Conservation (phyloP, 176 grass and related monocot genomes). For the Carex cristatella region DNA sequence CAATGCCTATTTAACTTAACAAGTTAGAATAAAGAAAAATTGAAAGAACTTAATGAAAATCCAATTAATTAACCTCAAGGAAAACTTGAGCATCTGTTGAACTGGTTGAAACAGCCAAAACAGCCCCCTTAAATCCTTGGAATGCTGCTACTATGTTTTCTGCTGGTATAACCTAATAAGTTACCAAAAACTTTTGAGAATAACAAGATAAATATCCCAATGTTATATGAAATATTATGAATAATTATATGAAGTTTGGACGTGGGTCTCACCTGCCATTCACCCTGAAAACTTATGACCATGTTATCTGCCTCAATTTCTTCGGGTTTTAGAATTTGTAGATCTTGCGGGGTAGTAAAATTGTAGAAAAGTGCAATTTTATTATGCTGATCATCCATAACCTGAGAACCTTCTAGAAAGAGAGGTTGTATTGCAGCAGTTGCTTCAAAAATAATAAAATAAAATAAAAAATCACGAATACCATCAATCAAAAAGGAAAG, state of each 20-base stretch:
- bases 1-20: constrained; percentile 57
- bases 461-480: background rate
- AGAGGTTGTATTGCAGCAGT: constrained; percentile 69
- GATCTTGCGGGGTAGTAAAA: constrained; percentile 60
- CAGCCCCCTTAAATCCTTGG: constrained; percentile 54
- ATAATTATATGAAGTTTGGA: background rate
- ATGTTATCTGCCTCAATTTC: constrained; percentile 41
- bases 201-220: background rate
- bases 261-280: constrained; percentile 65
- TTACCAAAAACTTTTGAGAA: constrained; percentile 7
- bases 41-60: background rate
- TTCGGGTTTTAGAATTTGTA: constrained; percentile 51
- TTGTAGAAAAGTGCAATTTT: constrained; percentile 54
- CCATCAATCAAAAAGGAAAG: background rate
- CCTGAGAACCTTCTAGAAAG: constrained; percentile 49
- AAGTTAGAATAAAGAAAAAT: background rate
- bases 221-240: background rate
- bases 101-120: constrained; percentile 75
- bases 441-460: constrained; percentile 34
- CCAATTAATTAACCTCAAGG: constrained; percentile 62
- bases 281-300: constrained; percentile 61
- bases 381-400: constrained; percentile 40
- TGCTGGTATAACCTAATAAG: constrained; percentile 81
- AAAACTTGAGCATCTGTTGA: constrained; percentile 87
- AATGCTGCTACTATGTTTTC: constrained; percentile 94